Base-by-base conservation (phyloP, 805 yeast species). In the Candida krabiensis region DNA sequence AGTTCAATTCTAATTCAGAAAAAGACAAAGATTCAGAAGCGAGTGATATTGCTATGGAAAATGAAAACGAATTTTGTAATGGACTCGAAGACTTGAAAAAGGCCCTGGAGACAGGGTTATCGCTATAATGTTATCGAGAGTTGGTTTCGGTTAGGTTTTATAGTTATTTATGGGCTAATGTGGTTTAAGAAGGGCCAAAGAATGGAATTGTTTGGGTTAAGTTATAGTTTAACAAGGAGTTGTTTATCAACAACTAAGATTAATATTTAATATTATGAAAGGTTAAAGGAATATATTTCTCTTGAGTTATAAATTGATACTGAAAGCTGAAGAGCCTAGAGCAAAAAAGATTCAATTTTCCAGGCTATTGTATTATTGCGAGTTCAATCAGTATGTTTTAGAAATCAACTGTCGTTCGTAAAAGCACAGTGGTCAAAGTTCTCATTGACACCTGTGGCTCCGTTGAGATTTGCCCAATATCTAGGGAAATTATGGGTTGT, bases 401-500 rank as follows among this genome's bases (percentile, higher is more conserved):
- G 5, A 13, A 16, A 15, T 29, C 29, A 43, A 23, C 31, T 38
- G 28, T 33, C 13, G 40, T 43, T 43, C 22, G 47, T 43, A 39
- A 31, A 43, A 12, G 38, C 41, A 15, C 47, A 43, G 38, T 43
- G 47, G 25, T 43, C 47, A 12, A 36, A 43, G 35, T 43, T 43
- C 41, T 43, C 47, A 30, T 33, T 19, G 28, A 36, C 22, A 19
- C 43, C 47, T 16, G 47, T 43, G 15, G 46, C 38, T 28, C 47
- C 47, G 15, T 43, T 37, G 26, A 43, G 33, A 41, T 52, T 58
- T 33, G 64, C 65, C 65, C 65, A 60, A 64, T 64, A 60, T 38
- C 52, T 43, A 22, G 62, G 62, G 56, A 60, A 57, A 43, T 48
- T 33, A 39, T 43, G 41, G 36, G 41, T 44, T 22, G 57, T 51